These are phyloP conservation scores for Chaetomium globosum DNA, from an alignment of 2,329 filamentous ascomycete species.

Conservation along the genomic window DNA sequence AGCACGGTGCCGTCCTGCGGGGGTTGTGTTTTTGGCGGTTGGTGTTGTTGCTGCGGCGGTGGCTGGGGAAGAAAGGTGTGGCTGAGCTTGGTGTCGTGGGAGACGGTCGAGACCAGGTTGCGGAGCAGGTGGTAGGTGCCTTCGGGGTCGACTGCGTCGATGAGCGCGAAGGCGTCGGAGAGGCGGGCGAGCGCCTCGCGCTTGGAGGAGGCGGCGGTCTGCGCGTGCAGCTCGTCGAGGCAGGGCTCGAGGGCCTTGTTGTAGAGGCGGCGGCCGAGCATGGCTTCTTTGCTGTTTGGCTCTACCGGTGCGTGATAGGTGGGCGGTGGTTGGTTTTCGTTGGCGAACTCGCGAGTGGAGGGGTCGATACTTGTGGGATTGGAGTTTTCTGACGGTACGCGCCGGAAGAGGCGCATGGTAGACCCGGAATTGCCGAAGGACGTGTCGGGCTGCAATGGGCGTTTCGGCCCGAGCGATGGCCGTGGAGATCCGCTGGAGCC, in stretches of 20 bases:
- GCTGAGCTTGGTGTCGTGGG: slow-evolving; percentile 68
- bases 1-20: slow-evolving; percentile 57
- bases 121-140: slow-evolving; percentile 84
- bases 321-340: slow-evolving; percentile 66
- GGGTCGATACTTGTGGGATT: slow-evolving; percentile 47
- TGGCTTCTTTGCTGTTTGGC: slow-evolving; percentile 74
- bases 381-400: slow-evolving; percentile 73
- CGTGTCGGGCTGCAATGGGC: slow-evolving; percentile 84
- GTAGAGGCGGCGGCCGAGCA: slow-evolving; percentile 80
- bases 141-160: slow-evolving; percentile 88
- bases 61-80: slow-evolving; percentile 47
- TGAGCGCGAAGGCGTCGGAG: slow-evolving; percentile 79
- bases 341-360: slow-evolving; percentile 48
- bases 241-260: slow-evolving; percentile 79
- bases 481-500: slow-evolving; percentile 49
- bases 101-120: slow-evolving; percentile 72
- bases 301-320: slow-evolving; percentile 49
- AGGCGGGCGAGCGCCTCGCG: slow-evolving; percentile 81
- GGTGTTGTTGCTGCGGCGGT: slow-evolving; percentile 19
- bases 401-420: slow-evolving; percentile 86
- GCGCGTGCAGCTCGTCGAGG: slow-evolving; percentile 83
- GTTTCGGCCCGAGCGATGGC: slow-evolving; percentile 58
- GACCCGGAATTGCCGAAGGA: slow-evolving; percentile 93
- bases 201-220: slow-evolving; percentile 67
- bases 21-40: slow-evolving; percentile 50